These are phyloP conservation scores for Ichthyophthirius multifiliis DNA, from an alignment of 169 alveolate species.

Conservation along the genomic window DNA sequence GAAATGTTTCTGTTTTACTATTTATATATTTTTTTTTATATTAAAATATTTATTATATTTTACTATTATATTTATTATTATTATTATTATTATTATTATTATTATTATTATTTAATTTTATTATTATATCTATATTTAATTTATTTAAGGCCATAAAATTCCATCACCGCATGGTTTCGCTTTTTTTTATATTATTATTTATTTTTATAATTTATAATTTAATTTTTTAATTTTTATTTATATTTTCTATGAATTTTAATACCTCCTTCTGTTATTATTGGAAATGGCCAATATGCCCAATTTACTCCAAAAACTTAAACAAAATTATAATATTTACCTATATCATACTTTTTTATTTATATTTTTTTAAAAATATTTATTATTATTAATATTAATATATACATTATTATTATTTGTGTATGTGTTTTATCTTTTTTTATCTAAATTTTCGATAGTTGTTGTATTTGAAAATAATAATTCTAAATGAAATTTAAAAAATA, in stretches of 20 bases:
- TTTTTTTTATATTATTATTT: neutral
- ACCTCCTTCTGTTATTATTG: slow-evolving; percentile 73
- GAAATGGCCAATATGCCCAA: slow-evolving; percentile 61
- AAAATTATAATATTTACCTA: slow-evolving; percentile 60
- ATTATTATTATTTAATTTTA: too few species aligned
- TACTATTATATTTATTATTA: too few species aligned
- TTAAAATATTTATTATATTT: too few species aligned
- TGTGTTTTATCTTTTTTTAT: slow-evolving; percentile 25
- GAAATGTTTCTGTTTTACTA: too few species aligned
- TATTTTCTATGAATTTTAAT: neutral
- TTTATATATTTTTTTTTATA: too few species aligned
- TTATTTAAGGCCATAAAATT: slow-evolving; percentile 69
- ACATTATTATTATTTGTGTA: neutral
- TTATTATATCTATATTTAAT: neutral
- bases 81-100: too few species aligned
- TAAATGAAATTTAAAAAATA: slow-evolving; percentile 61
- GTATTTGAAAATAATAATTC: slow-evolving; percentile 42
- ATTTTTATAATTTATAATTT: too few species aligned
- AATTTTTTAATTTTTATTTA: neutral
- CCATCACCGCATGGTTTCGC: slow-evolving; percentile 88
- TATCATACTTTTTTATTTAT: slow-evolving; percentile 29
- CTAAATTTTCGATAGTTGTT: slow-evolving; percentile 68
- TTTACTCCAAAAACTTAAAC: slow-evolving; percentile 75
- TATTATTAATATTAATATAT: neutral
- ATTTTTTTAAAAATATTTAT: neutral